Conservation (phyloP, 75 land plant genomes). For the Sequoia sempervirens region DNA sequence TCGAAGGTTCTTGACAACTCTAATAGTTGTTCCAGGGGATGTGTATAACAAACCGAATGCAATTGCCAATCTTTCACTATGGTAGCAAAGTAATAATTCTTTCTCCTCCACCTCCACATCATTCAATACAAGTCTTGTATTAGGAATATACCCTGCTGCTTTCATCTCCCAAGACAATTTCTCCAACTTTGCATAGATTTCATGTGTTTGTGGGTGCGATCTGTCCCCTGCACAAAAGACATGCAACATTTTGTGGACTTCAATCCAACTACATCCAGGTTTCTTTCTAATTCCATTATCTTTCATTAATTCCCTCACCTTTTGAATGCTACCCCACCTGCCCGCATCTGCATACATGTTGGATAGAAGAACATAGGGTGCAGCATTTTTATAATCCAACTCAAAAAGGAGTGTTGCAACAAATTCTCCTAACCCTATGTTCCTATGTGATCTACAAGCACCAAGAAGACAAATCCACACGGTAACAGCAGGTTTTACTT, state of each 20-base stretch:
- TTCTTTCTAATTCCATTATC: background rate
- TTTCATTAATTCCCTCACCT: background rate
- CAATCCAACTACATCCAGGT: too few relatives aligned
- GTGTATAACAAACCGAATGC: too few relatives aligned
- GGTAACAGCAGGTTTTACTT: conserved; percentile 7
- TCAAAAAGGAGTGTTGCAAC: conserved; percentile 10
- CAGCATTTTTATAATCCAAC: background rate
- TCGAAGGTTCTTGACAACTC: background rate
- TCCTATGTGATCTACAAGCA: conserved; percentile 13
- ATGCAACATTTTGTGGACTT: too few relatives aligned
- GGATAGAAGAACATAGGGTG: conserved; percentile 6
- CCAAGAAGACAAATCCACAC: conserved; percentile 13
- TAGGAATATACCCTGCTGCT: too few relatives aligned
- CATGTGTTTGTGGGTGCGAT: too few relatives aligned
- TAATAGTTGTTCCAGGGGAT: too few relatives aligned
- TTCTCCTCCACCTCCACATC: background rate
- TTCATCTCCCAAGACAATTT: too few relatives aligned
- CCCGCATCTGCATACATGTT: conserved; percentile 9
- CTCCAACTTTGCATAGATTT: too few relatives aligned
- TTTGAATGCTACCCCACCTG: background rate
- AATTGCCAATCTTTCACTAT: background rate
- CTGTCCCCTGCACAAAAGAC: too few relatives aligned
- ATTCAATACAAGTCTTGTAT: background rate
- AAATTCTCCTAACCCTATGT: conserved; percentile 12
- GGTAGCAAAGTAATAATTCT: background rate